A percentile compares a stretch with the other conserved stretches of the same genome.
phyloP scores from a whole-genome alignment of 139 green algal genomes.

The Chlorella sp. region DNA sequence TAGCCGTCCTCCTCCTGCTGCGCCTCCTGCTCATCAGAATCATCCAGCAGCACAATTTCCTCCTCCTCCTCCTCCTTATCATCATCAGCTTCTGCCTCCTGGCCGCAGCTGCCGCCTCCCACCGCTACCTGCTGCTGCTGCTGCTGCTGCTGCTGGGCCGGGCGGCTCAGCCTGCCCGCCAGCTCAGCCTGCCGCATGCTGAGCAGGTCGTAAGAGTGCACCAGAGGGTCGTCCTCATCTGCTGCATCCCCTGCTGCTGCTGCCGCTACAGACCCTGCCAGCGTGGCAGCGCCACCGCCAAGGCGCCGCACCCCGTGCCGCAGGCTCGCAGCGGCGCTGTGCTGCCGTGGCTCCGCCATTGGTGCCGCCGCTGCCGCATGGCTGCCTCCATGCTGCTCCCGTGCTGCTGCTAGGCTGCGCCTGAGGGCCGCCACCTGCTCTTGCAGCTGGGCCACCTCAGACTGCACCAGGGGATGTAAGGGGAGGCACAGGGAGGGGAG shows the following conservation, averaged over 20 bases:
- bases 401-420: background rate
- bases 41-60: slow-evolving; percentile 6
- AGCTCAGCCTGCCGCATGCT: slow-evolving; percentile 17
- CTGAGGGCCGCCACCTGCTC: background rate
- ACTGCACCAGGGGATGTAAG: background rate
- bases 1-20: background rate
- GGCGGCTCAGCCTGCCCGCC: background rate
- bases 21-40: slow-evolving; percentile 3
- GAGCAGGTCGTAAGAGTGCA: slow-evolving; percentile 1
- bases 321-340: background rate
- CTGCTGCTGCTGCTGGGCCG: background rate
- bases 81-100: background rate
- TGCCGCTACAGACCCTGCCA: background rate
- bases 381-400: background rate
- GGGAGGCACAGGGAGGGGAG: background rate
- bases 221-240: slow-evolving; percentile 14
- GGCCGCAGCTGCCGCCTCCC: background rate
- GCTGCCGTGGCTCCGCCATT: background rate
- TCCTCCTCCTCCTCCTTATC: background rate
- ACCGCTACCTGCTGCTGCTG: background rate
- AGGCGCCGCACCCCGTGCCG: background rate
- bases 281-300: background rate
- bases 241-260: background rate
- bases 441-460: background rate
- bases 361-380: background rate